Percentiles rank a stretch among this genome's conserved stretches.
Conservation (phyloP, 2,329 filamentous ascomycete genomes). For the Westerdykella ornata region DNA sequence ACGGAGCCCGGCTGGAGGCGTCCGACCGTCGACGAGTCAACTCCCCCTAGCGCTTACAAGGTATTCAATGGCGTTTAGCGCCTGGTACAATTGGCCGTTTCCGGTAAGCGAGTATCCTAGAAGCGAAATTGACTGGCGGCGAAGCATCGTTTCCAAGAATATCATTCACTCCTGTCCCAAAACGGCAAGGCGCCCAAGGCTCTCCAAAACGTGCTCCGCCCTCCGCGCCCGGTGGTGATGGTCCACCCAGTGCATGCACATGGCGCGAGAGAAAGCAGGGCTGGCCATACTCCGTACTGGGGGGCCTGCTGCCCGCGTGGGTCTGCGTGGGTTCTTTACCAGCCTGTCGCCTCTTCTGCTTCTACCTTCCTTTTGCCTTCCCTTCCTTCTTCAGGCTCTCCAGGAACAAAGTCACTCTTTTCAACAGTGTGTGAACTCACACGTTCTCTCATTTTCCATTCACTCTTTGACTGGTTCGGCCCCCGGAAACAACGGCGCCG, state of each 20-base stretch:
- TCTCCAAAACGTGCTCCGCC: not conserved
- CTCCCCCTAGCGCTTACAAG: too few relatives aligned
- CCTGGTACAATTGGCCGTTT: too few relatives aligned
- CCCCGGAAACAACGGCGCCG: not conserved
- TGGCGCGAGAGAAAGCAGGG: not conserved
- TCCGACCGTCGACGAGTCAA: too few relatives aligned
- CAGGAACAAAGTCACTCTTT: slow-evolving; percentile 15
- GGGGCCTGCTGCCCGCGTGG: not conserved
- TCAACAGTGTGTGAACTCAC: slow-evolving; percentile 25
- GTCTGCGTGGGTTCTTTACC: slow-evolving; percentile 18
- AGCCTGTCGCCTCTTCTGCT: slow-evolving; percentile 15
- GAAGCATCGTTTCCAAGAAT: too few relatives aligned
- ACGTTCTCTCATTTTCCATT: slow-evolving; percentile 30
- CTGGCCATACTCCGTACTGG: not conserved
- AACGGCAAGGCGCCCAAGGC: not conserved
- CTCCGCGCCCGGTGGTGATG: not conserved
- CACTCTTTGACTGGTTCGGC: slow-evolving; percentile 1
- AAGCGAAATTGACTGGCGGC: too few relatives aligned
- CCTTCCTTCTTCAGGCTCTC: slow-evolving; percentile 14
- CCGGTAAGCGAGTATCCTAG: too few relatives aligned
- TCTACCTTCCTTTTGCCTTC: slow-evolving; percentile 5
- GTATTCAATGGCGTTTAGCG: too few relatives aligned
- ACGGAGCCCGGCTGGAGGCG: too few relatives aligned
- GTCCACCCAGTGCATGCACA: not conserved
- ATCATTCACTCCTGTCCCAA: not conserved